A percentile compares a stretch with the other conserved stretches of the same genome.
Evolutionary conservation across 108 stramenopile species (phyloP).

Genomic region (Pseudonitzschia pungens): DNA sequence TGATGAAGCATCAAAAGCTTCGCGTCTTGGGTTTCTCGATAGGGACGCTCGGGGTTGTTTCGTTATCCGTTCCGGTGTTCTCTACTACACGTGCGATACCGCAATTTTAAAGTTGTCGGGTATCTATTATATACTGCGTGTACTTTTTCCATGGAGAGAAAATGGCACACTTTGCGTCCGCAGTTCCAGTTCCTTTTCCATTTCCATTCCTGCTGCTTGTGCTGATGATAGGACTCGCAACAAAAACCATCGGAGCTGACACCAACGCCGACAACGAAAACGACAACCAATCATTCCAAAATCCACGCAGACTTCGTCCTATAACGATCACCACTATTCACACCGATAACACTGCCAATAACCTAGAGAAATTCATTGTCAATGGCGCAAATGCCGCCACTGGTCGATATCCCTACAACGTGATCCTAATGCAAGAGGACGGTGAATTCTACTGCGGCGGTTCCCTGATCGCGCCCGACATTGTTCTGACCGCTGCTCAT

Average conservation of each 20-base stretch:
- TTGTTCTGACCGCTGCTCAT: conserved; percentile 10
- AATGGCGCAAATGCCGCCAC: neutral
- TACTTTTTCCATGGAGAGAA: neutral
- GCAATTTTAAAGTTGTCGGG: too few relatives aligned
- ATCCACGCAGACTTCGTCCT: neutral
- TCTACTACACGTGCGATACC: too few relatives aligned
- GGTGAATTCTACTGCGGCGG: neutral
- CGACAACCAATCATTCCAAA: neutral
- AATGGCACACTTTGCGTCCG: neutral
- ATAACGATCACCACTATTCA: too few relatives aligned
- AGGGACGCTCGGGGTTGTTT: too few relatives aligned
- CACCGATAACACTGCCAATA: neutral
- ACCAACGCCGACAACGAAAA: too few relatives aligned
- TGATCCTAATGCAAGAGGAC: neutral
- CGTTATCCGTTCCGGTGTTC: too few relatives aligned
- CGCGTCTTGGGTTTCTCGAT: too few relatives aligned
- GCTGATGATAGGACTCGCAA: neutral
- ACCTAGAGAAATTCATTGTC: neutral
- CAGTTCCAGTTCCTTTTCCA: too few relatives aligned
- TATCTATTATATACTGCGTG: too few relatives aligned
- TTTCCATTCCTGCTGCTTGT: neutral
- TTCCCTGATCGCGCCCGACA: conserved; percentile 4
- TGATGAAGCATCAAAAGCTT: too few relatives aligned
- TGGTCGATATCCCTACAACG: conserved; percentile 9
- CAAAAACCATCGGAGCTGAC: neutral